Evolutionary conservation across 2,329 filamentous ascomycete species (phyloP).

Genomic region (Aspergillus aculeatinus): DNA sequence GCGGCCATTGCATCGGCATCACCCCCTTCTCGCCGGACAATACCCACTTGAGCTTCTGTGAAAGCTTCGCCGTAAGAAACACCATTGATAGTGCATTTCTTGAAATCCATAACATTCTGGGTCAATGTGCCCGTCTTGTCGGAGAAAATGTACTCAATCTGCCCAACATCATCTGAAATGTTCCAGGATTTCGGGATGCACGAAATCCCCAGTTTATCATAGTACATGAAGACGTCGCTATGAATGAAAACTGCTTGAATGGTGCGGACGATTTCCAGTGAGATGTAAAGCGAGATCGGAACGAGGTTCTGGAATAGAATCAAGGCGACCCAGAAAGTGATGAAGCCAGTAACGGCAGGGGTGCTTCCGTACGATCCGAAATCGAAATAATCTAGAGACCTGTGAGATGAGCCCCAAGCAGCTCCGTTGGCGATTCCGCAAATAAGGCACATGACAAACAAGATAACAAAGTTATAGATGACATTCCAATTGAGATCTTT

Average conservation of each 20-base stretch:
- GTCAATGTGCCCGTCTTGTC: constrained; percentile 90
- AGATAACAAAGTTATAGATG: constrained; percentile 89
- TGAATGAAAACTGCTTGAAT: constrained; percentile 96
- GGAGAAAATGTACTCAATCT: constrained; percentile 98
- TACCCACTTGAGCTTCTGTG: constrained; percentile 92
- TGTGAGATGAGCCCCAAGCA: constrained; percentile 72
- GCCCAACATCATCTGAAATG: constrained; percentile 94
- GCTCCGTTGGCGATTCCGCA: constrained; percentile 81
- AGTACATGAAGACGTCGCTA: constrained; percentile 95
- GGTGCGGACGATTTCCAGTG: constrained; percentile 90
- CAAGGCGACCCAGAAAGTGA: constrained; percentile 93
- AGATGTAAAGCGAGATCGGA: constrained; percentile 96
- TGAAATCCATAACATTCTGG: constrained; percentile 98
- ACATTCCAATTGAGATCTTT: constrained; percentile 97
- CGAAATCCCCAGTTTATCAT: constrained; percentile 87
- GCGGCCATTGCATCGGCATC: constrained; percentile 79
- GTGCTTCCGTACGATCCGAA: constrained; percentile 76
- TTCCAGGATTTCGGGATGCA: constrained; percentile 99
- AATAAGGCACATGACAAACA: constrained; percentile 85
- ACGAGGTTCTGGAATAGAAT: constrained; percentile 99
- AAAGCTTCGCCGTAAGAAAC: constrained; percentile 95
- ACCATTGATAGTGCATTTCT: constrained; percentile 96
- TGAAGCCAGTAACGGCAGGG: constrained; percentile 79
- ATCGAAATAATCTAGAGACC: constrained; percentile 79
- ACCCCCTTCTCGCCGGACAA: constrained; percentile 87